Evolutionary conservation across 2,329 filamentous ascomycete species (phyloP).

Genomic region (Paraphoma sp.): DNA sequence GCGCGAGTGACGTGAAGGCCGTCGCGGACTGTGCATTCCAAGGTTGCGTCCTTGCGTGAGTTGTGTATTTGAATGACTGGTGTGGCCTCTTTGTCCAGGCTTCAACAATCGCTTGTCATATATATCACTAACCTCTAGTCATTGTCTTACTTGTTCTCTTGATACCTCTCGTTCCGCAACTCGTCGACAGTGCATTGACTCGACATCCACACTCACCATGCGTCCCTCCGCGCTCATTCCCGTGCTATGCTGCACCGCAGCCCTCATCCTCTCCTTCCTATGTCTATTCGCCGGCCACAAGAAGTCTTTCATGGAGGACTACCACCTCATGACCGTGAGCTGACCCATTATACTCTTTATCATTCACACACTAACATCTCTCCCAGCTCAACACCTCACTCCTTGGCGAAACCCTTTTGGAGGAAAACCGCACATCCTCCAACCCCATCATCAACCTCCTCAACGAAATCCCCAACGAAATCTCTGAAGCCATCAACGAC

Average conservation of each 20-base stretch:
- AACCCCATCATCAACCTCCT: constrained; percentile 40
- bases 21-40: constrained; percentile 4
- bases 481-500: constrained; percentile 41
- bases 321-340: constrained; percentile 62
- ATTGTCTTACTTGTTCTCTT: neutral
- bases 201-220: constrained; percentile 42
- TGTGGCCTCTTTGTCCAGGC: constrained; percentile 6
- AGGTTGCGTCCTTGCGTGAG: constrained; percentile 5
- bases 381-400: constrained; percentile 63
- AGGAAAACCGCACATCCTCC: constrained; percentile 34
- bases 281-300: constrained; percentile 68
- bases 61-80: constrained; percentile 12
- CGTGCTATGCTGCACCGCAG: constrained; percentile 57
- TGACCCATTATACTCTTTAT: neutral
- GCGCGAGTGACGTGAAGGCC: constrained; percentile 32
- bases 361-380: neutral
- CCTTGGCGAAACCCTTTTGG: constrained; percentile 53
- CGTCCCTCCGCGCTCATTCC: constrained; percentile 59
- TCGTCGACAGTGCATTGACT: neutral
- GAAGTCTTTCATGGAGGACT: constrained; percentile 62
- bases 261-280: constrained; percentile 65
- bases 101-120: neutral
- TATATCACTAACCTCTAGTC: neutral
- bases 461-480: constrained; percentile 42
- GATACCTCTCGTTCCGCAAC: neutral